Evolutionary conservation across 495 filamentous ascomycete species (phyloP), one percentile per base, ranked within the genome.

Genomic region (Penicillium crystallinum): DNA sequence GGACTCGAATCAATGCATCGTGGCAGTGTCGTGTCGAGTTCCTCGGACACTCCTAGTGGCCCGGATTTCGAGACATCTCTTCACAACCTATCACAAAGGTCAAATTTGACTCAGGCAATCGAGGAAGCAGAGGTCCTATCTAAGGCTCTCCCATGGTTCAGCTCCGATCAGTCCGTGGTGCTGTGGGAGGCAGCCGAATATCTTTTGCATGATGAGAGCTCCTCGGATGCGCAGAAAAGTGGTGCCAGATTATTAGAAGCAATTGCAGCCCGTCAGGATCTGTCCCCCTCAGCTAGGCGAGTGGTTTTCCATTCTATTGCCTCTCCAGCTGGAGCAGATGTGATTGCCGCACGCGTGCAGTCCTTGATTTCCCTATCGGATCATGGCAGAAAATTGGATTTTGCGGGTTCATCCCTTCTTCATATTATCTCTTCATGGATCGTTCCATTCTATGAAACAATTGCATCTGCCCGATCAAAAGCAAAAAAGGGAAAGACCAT

Each of bases 401-500:
- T 75, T 45, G 62, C 67, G 27, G 60, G 53, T 34, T 66, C 68
- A 3, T 74, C 71, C 2, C 59, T 75, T 36, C 55, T 77, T 12
- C 74, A 68, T 2, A 64, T 75, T 11, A 65, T 75, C 22, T 69
- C 74, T 4, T 67, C 69, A 4, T 75, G 68, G 55, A 60, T 77
- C 23, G 56, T 70, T 12, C 69, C 74, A 5, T 58, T 77, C 10
- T 75, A 74, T 57, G 66, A 68, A 17, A 29, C 63, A 1, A 68
- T 75, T 8, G 64, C 73, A 10, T 46, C 58, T 6, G 60, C 61
- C 18, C 71, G 74, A 2, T 59, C 65, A 2, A 77, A 70, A 45
- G 70, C 75, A 29, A 75, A 76, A 49, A 85, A 82, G 53, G 72
- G 64, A 23, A 85, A 82, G 54, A 62, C 69, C 0, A 63, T 73